phyloP scores from a whole-genome alignment of 2,329 filamentous ascomycete species.

The Sporothrix mexicana region DNA sequence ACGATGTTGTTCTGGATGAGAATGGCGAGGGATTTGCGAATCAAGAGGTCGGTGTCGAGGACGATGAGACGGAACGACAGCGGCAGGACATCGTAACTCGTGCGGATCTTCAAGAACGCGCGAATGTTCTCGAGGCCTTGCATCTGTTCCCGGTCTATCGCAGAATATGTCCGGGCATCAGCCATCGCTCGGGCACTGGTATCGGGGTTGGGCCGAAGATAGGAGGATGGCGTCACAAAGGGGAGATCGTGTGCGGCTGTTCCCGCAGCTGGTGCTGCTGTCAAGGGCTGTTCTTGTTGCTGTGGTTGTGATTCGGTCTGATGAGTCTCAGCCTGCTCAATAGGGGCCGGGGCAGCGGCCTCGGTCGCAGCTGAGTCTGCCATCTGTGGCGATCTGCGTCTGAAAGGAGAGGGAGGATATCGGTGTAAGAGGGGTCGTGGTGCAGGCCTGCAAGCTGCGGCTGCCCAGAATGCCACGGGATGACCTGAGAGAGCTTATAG shows the following conservation, averaged over 20 bases:
- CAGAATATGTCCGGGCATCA: slow-evolving; percentile 56
- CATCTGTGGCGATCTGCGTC: neutral
- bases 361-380: slow-evolving; percentile 6
- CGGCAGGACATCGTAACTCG: slow-evolving; percentile 96
- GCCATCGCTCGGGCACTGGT: slow-evolving; percentile 48
- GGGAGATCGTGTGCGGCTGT: slow-evolving; percentile 55
- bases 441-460: neutral
- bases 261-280: neutral
- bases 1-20: slow-evolving; percentile 98
- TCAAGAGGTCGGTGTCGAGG: slow-evolving; percentile 91
- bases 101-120: slow-evolving; percentile 94
- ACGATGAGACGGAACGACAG: slow-evolving; percentile 95
- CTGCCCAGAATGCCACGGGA: neutral
- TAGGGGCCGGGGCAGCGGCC: neutral
- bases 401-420: neutral
- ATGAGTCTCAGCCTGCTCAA: slow-evolving; percentile 5
- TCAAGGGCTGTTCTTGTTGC: neutral
- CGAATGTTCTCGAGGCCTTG: slow-evolving; percentile 70
- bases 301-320: slow-evolving; percentile 1
- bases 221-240: slow-evolving; percentile 66
- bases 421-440: neutral
- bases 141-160: slow-evolving; percentile 76
- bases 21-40: slow-evolving; percentile 96
- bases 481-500: neutral
- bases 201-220: slow-evolving; percentile 54